These are phyloP conservation scores for Rhodotorula sp. DNA, from an alignment of 1,284 basidiomycete genomes.

Conservation along the genomic window DNA sequence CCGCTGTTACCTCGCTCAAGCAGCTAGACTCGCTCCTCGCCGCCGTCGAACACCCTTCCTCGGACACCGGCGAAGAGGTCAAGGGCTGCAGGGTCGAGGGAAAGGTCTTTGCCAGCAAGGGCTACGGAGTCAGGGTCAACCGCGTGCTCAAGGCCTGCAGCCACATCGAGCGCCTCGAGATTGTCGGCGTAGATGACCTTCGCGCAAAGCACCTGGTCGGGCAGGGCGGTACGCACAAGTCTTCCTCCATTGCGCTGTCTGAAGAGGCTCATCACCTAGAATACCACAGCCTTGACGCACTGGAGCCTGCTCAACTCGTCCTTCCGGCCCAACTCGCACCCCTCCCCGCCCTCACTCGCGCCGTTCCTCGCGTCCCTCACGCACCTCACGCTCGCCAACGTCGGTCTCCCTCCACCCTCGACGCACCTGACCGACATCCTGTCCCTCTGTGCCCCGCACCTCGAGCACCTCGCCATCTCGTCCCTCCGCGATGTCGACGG, in stretches of 20 bases:
- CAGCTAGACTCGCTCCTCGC: conserved; percentile 16
- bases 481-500: conserved; percentile 26
- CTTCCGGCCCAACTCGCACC: conserved; percentile 27
- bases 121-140: conserved; percentile 20
- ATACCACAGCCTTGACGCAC: conserved; percentile 7
- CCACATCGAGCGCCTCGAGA: conserved; percentile 7
- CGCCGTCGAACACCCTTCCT: background rate
- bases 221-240: background rate
- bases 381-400: conserved; percentile 30
- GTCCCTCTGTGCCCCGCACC: background rate
- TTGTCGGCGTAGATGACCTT: conserved; percentile 33
- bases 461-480: conserved; percentile 28
- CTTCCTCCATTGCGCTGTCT: too few relatives aligned
- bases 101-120: conserved; percentile 13
- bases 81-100: conserved; percentile 12
- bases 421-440: conserved; percentile 33
- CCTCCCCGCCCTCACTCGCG: conserved; percentile 10
- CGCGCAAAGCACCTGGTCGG: conserved; percentile 26
- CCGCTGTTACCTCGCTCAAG: conserved; percentile 5
- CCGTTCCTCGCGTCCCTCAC: conserved; percentile 13
- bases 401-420: conserved; percentile 33
- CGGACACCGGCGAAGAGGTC: background rate
- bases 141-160: background rate
- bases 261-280: background rate
- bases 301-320: conserved; percentile 26